These are phyloP conservation scores for Pezicula carpinea DNA, from an alignment of 2,329 filamentous ascomycete species.

Conservation along the genomic window DNA sequence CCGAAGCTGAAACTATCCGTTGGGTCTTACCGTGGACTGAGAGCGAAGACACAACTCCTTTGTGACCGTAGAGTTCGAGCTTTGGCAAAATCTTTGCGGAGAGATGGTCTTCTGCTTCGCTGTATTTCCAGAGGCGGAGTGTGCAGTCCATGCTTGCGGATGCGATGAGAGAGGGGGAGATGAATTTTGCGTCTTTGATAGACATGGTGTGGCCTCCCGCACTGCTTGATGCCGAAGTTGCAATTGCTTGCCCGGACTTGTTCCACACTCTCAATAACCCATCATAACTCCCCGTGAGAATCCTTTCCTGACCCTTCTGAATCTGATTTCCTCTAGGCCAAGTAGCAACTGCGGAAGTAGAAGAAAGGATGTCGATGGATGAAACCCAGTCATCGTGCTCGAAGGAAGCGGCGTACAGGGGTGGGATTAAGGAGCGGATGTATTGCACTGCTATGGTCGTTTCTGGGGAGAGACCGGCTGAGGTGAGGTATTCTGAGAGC, in stretches of 20 bases:
- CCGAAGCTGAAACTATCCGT: constrained; percentile 79
- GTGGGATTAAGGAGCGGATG: constrained; percentile 84
- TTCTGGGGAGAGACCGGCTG: constrained; percentile 85
- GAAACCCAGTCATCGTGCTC: constrained; percentile 98
- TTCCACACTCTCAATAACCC: constrained; percentile 87
- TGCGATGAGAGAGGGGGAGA: constrained; percentile 72
- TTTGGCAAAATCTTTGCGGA: constrained; percentile 58
- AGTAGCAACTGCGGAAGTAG: constrained; percentile 53
- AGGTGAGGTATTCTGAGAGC: constrained; percentile 82
- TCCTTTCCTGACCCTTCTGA: constrained; percentile 57
- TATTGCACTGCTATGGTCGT: constrained; percentile 87
- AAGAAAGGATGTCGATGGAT: constrained; percentile 75
- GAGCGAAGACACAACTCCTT: constrained; percentile 66
- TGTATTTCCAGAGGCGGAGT: constrained; percentile 85
- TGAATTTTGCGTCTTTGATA: constrained; percentile 78
- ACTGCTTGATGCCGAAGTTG: constrained; percentile 63
- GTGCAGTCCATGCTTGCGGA: constrained; percentile 82
- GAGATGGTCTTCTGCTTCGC: constrained; percentile 57
- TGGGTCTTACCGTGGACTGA: constrained; percentile 69
- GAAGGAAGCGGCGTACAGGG: constrained; percentile 84
- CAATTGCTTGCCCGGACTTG: constrained; percentile 77
- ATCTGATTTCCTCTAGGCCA: constrained; percentile 46
- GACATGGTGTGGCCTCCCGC: constrained; percentile 72
- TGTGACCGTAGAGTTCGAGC: constrained; percentile 82
- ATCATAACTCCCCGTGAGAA: constrained; percentile 93